Percentiles rank a stretch among this genome's conserved stretches.
These are phyloP conservation scores for Domatiomyces catenatus DNA, from an alignment of 2,329 filamentous ascomycete species.

Conservation along the genomic window DNA sequence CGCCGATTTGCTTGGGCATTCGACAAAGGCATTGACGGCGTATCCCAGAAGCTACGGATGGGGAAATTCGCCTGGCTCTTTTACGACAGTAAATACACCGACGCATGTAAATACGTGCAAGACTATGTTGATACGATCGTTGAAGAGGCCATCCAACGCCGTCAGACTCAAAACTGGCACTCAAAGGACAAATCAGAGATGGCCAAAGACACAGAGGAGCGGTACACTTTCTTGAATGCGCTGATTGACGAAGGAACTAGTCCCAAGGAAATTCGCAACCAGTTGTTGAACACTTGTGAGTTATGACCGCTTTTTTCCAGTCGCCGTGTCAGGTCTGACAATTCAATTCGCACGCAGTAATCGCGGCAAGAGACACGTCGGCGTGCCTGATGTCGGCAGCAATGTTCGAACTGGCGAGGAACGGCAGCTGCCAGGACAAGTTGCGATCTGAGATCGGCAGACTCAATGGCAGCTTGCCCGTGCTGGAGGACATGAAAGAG, in stretches of 20 bases:
- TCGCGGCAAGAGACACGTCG: slow-evolving; percentile 71
- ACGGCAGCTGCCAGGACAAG: slow-evolving; percentile 49
- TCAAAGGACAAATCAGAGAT: not conserved
- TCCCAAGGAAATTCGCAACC: slow-evolving; percentile 54
- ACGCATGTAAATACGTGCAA: not conserved
- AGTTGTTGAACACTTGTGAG: slow-evolving; percentile 48
- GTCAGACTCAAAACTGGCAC: too few species aligned
- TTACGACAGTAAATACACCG: not conserved
- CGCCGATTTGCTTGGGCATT: not conserved
- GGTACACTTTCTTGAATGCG: slow-evolving; percentile 71
- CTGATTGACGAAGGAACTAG: slow-evolving; percentile 60
- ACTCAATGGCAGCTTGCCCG: slow-evolving; percentile 27
- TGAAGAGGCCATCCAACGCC: not conserved
- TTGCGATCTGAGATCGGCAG: slow-evolving; percentile 50
- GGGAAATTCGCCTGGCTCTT: slow-evolving; percentile 6
- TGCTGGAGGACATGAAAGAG: slow-evolving; percentile 62
- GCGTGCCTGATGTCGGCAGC: slow-evolving; percentile 65
- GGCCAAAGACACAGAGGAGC: slow-evolving; percentile 40
- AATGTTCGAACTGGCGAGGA: slow-evolving; percentile 61
- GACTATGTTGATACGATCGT: not conserved
- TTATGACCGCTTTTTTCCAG: too few species aligned
- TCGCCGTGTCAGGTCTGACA: too few species aligned
- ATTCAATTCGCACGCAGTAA: slow-evolving; percentile 42
- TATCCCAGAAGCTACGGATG: slow-evolving; percentile 7
- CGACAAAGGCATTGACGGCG: not conserved